Evolutionary conservation across 208 protist genomes (phyloP).

Genomic region (Leishmania tarentolae): DNA sequence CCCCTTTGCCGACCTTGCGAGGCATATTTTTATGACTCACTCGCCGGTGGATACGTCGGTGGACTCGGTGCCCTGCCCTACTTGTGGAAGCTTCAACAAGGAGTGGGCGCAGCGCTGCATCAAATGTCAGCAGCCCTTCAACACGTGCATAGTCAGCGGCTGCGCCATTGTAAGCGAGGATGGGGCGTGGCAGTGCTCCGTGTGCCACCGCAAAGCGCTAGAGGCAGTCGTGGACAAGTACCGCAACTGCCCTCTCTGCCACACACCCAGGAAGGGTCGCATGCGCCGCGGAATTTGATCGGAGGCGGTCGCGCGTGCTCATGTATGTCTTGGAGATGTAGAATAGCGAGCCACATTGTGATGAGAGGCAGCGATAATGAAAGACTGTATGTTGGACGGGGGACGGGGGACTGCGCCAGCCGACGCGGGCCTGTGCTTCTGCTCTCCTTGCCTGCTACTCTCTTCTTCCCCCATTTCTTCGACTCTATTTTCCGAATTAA

Average conservation of each 20-base stretch:
- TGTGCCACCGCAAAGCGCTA: constrained; percentile 86
- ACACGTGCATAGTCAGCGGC: constrained; percentile 88
- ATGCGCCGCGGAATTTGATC: constrained; percentile 34
- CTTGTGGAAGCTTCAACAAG: constrained; percentile 86
- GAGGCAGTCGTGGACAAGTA: constrained; percentile 73
- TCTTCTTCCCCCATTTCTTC: neutral
- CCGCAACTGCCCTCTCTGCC: constrained; percentile 93
- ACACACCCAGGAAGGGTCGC: constrained; percentile 72
- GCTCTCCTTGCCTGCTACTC: neutral
- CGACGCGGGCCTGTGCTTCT: neutral
- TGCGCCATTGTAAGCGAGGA: constrained; percentile 69
- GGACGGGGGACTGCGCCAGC: neutral
- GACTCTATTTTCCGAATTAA: neutral
- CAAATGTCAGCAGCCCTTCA: constrained; percentile 85
- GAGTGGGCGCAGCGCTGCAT: constrained; percentile 90
- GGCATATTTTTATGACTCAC: constrained; percentile 92
- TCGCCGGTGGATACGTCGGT: constrained; percentile 81
- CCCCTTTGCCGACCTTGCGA: constrained; percentile 90
- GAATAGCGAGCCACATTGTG: neutral
- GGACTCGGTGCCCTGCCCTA: constrained; percentile 74
- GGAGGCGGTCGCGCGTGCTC: constrained; percentile 8
- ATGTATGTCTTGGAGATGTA: constrained; percentile 3
- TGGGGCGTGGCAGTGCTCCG: constrained; percentile 75
- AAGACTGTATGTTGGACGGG: neutral
- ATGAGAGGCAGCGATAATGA: neutral